Base-by-base conservation (phyloP, 1,284 basidiomycete genomes). In the Leucoagaricus sp. region DNA sequence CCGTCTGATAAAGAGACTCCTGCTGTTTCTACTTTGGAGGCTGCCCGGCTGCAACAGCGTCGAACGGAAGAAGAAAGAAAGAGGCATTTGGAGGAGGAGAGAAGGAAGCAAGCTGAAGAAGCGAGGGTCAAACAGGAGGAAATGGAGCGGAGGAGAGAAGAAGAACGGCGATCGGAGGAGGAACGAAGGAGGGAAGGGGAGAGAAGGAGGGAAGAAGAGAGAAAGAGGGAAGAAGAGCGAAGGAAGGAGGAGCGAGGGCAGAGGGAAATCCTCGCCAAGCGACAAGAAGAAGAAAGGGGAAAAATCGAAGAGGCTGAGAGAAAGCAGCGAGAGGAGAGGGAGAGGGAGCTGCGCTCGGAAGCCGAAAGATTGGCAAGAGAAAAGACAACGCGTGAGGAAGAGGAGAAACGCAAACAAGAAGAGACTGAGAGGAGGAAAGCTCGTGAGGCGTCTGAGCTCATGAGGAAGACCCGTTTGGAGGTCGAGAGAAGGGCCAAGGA, bases 401-500 rank as follows among this genome's bases (percentile, higher is more conserved):
- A n/a, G 12, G 13, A n/a, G 31, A 45, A 36, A 12, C n/a, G 44
- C 23, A 25, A 34, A n/a, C 36, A 15, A 19, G 33, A 45, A 25
- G 42, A 53, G 21, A 19, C 8, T 8, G 31, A 36, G 40, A 45
- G 31, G 42, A 48, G 15, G 17, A 46, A 46, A 40, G 41, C 29
- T 3, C 31, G 31, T 21, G 31, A 49, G 19, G n/a, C 13, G 13
- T n/a, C 10, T 29, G 29, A 15, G 17, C 6, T 7, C 46, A 46
- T 13, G 26, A 26, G 17, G 45, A 46, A 12, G 45, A 46, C 13
- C 13, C 31, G 31, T 7, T 7, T 13, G 17, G 53, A 40, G 15
- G 45, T 25, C 19, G 28, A 28, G 9, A 49, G 7, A 4, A 23
- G 3, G 15, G 29, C 21, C 1, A 82, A 83, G 57, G 89, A 91